Base-by-base conservation (phyloP, 2,329 filamentous ascomycete species). In the Pyrenochaeta sp. region DNA sequence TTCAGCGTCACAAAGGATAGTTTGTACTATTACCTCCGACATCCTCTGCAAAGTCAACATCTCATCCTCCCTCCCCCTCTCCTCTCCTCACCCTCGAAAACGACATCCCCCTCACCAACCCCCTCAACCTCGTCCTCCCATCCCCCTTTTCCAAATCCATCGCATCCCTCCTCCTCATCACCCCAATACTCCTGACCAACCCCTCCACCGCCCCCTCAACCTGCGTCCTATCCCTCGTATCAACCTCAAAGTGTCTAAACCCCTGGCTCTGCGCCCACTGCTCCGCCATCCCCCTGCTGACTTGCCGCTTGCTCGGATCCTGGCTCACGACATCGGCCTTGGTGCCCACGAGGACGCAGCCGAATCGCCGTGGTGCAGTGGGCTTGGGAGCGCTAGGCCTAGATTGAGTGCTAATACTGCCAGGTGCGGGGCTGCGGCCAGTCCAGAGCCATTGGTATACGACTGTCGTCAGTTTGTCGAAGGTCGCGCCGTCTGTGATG, bases 311-410 rank as follows among this genome's bases (percentile, higher is more conserved):
- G 6, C 20, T 3, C 3, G 20, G 35, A 23, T 45, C 14, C 11
- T 11, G 36, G 5, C 41, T 29, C 8, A 50, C 32, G 2, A 61
- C 13, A 36, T 68, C 63, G 1, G 34, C 24, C 30, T 67, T 68
- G 19, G 51, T 65, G 1, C 63, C 63, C 2, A 65, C 63, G 13
- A 68, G 46, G 18, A 67, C 51, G 28, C 57, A 63, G 3, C 58
- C 63, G 46, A 65, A 66, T 8, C 55, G 35, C 20, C 55, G 45
- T n/a, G 41, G 37, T 3, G 20, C 28, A n/a, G 34, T 29, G 6
- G 39, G 28, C 35, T 43, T 27, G 7, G 42, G 36, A 21, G 20
- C 30, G n/a, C 17, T n/a, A 6, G 15, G 14, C 2, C 8, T 19
- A n/a, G 15, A 20, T n/a, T 22, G n/a, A n/a, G n/a, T n/a, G n/a